Percentiles rank a stretch among this genome's conserved stretches.
Conservation (phyloP, 23 red algal species). For the Cyanidiococcus yangmingshanensis region DNA sequence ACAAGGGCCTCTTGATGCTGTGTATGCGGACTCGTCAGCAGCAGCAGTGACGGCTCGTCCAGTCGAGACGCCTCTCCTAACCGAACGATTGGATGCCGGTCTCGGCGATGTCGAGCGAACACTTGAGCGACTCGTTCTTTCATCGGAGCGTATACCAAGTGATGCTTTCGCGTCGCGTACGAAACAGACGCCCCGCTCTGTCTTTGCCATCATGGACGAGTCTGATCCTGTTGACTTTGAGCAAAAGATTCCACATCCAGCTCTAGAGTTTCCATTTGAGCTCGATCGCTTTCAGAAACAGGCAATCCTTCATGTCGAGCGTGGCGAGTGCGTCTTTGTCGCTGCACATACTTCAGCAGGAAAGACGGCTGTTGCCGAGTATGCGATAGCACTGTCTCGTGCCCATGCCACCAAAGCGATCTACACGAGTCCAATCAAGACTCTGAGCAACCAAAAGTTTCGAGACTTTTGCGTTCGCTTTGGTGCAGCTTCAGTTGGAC, state of each 20-base stretch:
- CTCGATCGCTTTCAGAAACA: conserved; percentile 80
- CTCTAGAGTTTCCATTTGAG: conserved; percentile 54
- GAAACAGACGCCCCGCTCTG: not conserved
- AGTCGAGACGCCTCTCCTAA: not conserved
- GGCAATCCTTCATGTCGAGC: conserved; percentile 71
- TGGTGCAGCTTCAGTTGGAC: conserved; percentile 38
- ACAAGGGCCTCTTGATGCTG: not conserved
- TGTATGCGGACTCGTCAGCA: not conserved
- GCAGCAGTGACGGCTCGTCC: not conserved
- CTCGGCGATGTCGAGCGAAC: not conserved
- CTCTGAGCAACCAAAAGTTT: conserved; percentile 94
- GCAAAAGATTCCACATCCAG: conserved; percentile 49
- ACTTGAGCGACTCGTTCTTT: not conserved
- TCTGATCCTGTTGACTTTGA: conserved; percentile 53
- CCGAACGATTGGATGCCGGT: not conserved
- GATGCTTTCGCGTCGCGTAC: not conserved
- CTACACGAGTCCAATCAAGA: conserved; percentile 92
- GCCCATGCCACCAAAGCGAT: conserved; percentile 67
- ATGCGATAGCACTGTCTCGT: conserved; percentile 70
- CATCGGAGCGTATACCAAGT: not conserved
- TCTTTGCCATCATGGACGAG: conserved; percentile 30
- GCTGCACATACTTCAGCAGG: conserved; percentile 91
- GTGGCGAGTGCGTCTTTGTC: conserved; percentile 82
- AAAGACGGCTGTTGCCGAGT: conserved; percentile 88
- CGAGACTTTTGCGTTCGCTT: conserved; percentile 67